These are phyloP conservation scores for Canavalia ensiformis DNA, from an alignment of 306 rosid genomes.

Conservation along the genomic window DNA sequence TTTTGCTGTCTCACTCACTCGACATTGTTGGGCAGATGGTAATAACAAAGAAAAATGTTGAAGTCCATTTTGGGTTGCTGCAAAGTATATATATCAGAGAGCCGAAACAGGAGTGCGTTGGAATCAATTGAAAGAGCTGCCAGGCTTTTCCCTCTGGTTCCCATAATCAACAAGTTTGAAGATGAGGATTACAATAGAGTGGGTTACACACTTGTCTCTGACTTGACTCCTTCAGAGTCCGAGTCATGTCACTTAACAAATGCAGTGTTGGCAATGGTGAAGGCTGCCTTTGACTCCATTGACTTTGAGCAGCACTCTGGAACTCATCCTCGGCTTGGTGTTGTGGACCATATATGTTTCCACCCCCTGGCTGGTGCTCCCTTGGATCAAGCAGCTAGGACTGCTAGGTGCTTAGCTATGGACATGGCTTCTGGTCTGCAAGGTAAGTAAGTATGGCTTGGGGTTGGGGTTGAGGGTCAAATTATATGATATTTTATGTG, in stretches of 20 bases:
- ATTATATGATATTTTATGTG: background rate
- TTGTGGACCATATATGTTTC: conserved; percentile 90
- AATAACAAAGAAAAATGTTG: conserved; percentile 56
- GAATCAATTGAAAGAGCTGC: conserved; percentile 78
- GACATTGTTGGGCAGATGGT: conserved; percentile 4
- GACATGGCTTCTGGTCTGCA: conserved; percentile 70
- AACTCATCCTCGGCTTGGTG: conserved; percentile 92
- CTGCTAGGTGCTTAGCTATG: conserved; percentile 69
- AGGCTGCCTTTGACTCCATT: conserved; percentile 72
- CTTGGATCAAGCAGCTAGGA: conserved; percentile 66
- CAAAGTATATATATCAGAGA: conserved; percentile 93
- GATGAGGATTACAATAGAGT: conserved; percentile 88
- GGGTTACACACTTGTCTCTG: conserved; percentile 86
- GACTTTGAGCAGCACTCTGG: conserved; percentile 76
- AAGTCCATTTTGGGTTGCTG: conserved; percentile 81
- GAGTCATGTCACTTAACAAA: conserved; percentile 62
- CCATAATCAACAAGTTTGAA: conserved; percentile 78
- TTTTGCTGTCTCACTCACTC: conserved; percentile 23
- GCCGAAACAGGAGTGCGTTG: conserved; percentile 76
- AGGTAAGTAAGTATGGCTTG: conserved; percentile 62
- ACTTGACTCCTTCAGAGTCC: conserved; percentile 53
- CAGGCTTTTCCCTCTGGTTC: conserved; percentile 67
- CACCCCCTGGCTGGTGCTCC: conserved; percentile 78
- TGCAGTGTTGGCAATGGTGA: conserved; percentile 82
- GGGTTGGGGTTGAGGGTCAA: background rate